Base-by-base conservation (phyloP, 1,284 basidiomycete species). In the Malassezia restricta region DNA sequence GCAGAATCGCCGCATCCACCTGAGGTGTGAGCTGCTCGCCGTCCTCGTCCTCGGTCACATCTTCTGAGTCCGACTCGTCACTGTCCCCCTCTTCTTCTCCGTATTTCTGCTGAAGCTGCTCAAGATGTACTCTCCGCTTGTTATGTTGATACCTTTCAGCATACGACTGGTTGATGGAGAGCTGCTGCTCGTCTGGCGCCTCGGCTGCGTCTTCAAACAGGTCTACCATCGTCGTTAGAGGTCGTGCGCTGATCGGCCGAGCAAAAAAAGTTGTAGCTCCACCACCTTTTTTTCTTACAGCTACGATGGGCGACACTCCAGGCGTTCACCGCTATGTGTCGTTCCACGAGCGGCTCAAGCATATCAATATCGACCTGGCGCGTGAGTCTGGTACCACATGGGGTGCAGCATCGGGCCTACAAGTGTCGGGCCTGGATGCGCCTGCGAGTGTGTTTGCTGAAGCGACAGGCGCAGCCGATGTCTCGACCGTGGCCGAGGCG, bases 11-110 rank as follows among this genome's bases (percentile, higher is more conserved):
- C 40, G 85, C 94, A 71, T 98, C 92, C 42, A 96, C 81, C 0
- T 86, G 84, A 2, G 91, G 89, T 0, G 90, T 98, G 50, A 98
- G 80, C 74, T 96, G 87, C 62, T 89, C 88, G 11, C 91, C 94
- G 56, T 94, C 86, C 69, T 92, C 88, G 69, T 98, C 92, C 69
- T 96, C 91, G 1, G 82, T 82, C 66, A 87, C 86, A 43, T 83
- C 84, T 38, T 74, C 71, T 17, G 59, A 59, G 35, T 63, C 61
- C 9, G 51, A 54, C 28, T 68, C 62, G 6, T 56, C 54, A 6
- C 57, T 59, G 37, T 46, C 49, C 7, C 54, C 62, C 32, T 53
- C 59, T 20, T 38, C 49, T 14, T 28, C 33, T 49, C 64, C 66
- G 35, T 68, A 65, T 49, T 64, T 64, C 38, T 65, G 61, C 45